These are phyloP conservation scores for Ordospora pajunii DNA, from an alignment of 371 early-diverging fungal species.

Conservation along the genomic window DNA sequence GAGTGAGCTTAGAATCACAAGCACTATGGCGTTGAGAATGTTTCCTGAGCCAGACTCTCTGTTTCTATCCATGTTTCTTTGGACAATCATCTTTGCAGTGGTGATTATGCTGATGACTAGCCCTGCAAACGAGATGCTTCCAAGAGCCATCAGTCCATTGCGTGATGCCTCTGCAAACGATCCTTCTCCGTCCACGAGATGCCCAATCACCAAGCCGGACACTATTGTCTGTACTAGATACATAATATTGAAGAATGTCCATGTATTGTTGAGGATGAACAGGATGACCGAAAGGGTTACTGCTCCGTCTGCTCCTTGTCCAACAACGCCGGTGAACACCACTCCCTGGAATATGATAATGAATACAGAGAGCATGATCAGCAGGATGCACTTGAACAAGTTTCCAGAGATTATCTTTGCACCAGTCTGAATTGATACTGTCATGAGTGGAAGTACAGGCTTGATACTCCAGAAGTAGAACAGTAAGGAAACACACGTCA, in stretches of 20 bases:
- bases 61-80: neutral
- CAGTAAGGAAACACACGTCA: neutral
- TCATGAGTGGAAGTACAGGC: neutral
- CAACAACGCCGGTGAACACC: slow-evolving; percentile 29
- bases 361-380: slow-evolving; percentile 43
- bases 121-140: slow-evolving; percentile 31
- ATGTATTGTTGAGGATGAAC: slow-evolving; percentile 10
- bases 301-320: slow-evolving; percentile 33
- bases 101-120: slow-evolving; percentile 23
- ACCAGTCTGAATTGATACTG: neutral
- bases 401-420: slow-evolving; percentile 44
- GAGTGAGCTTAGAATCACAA: neutral
- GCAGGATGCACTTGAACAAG: slow-evolving; percentile 29
- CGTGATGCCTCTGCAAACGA: neutral
- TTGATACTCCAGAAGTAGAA: slow-evolving; percentile 7
- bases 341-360: slow-evolving; percentile 34
- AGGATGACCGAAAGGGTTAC: slow-evolving; percentile 7
- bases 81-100: slow-evolving; percentile 10
- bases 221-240: slow-evolving; percentile 32
- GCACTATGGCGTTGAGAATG: neutral
- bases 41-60: neutral
- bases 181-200: neutral
- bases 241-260: slow-evolving; percentile 33
- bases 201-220: slow-evolving; percentile 2
- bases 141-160: slow-evolving; percentile 14